Evolutionary conservation across 495 filamentous ascomycete genomes (phyloP).

Genomic region (Haplographium delicatum): DNA sequence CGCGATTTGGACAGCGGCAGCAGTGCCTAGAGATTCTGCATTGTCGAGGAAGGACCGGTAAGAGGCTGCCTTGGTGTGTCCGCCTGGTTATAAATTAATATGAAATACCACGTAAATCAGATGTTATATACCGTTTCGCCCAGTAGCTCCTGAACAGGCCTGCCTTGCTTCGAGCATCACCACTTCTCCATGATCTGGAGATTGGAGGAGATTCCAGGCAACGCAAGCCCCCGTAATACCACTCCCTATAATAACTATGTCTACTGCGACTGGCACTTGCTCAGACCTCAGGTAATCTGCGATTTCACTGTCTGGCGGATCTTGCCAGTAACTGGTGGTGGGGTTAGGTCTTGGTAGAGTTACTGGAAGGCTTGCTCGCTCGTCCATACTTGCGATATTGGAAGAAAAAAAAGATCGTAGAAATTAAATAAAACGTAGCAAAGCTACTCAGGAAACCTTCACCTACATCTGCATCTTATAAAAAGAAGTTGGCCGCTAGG

Average conservation of each 20-base stretch:
- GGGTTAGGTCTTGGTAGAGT: conserved; percentile 51
- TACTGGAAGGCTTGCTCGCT: conserved; percentile 39
- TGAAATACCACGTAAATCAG: background rate
- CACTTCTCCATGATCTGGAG: conserved; percentile 18
- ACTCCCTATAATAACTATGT: conserved; percentile 63
- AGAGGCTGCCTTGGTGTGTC: conserved; percentile 61
- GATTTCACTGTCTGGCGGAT: conserved; percentile 47
- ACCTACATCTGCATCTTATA: conserved; percentile 9
- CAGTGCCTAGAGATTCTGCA: conserved; percentile 30
- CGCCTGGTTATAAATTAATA: conserved; percentile 33
- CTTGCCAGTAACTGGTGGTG: conserved; percentile 68
- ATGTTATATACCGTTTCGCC: conserved; percentile 44
- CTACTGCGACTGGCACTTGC: conserved; percentile 40
- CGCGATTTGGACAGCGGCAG: conserved; percentile 48
- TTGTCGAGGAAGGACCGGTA: conserved; percentile 50
- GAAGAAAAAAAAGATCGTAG: background rate
- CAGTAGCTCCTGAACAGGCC: conserved; percentile 54
- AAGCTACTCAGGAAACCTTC: background rate
- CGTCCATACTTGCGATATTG: conserved; percentile 32
- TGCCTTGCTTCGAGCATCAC: conserved; percentile 57
- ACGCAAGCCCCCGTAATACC: conserved; percentile 63
- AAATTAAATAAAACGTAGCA: background rate
- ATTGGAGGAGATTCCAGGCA: conserved; percentile 49
- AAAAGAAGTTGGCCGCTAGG: too few species aligned
- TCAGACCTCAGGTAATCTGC: conserved; percentile 45